Base-by-base conservation (phyloP, 768 basidiomycete genomes). In the Daedaleopsis nitida region DNA sequence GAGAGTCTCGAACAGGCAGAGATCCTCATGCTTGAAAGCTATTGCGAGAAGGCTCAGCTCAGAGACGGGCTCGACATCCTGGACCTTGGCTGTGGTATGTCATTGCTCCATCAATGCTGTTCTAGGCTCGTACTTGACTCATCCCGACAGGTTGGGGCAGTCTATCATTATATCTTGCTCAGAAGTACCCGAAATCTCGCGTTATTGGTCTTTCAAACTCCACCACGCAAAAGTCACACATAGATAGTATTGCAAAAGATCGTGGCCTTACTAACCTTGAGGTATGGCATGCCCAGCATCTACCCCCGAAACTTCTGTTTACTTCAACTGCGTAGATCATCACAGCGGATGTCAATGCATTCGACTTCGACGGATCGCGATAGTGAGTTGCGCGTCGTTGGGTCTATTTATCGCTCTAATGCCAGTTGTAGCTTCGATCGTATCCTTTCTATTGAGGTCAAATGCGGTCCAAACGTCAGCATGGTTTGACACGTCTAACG, bases 161-260 rank as follows among this genome's bases (percentile, higher is more conserved):
- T 68, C 72, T 91, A 48, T 83, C 86, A 0, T 69, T 89, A 14
- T 88, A 83, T 68, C 76, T 89, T 6, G 87, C 87, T 1, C 74
- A 88, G 83, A 88, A 86, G 77, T 89, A 88, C 68, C 87, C 87
- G 12, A 81, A 83, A 38, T 81, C 87, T 3, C 73, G 76, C 7
- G 85, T 89, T 51, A 83, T 79, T 9, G 85, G 85, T 32, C 74
- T 89, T 5, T 89, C 88, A 48, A 89, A 89, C 69, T 89, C 87
- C 5, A 61, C 78, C 0, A 88, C 87, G 0, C 87, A 91, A 71
- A 89, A 88, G 65, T 68, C 74, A n/a, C 76, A 85, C 65, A 89
- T 89, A 43, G 85, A 88, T 60, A 68, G 71, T 9, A 72, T 71
- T 6, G 84, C 86, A 0, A 75, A 81, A 59, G 68, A 71, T 24